Conservation (phyloP, 345 rosid genomes). For the Acer saccharum region DNA sequence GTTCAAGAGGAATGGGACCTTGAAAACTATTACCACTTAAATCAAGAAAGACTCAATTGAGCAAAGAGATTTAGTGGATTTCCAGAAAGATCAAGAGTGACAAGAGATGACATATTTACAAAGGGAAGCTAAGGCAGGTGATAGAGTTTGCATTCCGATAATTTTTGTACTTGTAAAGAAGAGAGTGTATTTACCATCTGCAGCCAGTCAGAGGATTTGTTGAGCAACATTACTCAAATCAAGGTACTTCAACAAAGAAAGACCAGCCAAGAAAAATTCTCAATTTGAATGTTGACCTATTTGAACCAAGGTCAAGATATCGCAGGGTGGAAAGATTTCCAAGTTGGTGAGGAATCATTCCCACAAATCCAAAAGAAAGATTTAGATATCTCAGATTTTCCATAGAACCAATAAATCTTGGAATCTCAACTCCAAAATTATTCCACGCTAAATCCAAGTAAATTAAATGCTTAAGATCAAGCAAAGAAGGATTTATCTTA, state of each 20-base stretch:
- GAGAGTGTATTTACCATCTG: background rate
- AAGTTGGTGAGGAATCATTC: background rate
- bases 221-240: background rate
- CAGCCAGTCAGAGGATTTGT: background rate
- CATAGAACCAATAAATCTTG: constrained; percentile 20
- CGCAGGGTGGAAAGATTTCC: too few relatives aligned
- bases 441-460: too few relatives aligned
- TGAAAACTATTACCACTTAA: background rate
- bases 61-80: background rate
- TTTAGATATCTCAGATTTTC: constrained; percentile 24
- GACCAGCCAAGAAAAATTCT: too few relatives aligned
- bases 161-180: background rate
- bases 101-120: background rate
- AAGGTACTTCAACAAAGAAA: too few relatives aligned
- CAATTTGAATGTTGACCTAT: too few relatives aligned
- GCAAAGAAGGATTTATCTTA: background rate
- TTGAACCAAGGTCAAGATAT: too few relatives aligned
- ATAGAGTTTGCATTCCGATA: background rate
- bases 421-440: background rate
- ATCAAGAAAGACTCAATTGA: background rate
- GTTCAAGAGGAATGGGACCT: background rate
- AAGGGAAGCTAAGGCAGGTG: background rate
- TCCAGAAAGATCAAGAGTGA: background rate
- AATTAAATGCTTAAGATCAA: too few relatives aligned
- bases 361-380: too few relatives aligned